A percentile compares a stretch with the other conserved stretches of the same genome.
Evolutionary conservation across 768 basidiomycete genomes (phyloP).

Genomic region (Tricholoma matsutake): DNA sequence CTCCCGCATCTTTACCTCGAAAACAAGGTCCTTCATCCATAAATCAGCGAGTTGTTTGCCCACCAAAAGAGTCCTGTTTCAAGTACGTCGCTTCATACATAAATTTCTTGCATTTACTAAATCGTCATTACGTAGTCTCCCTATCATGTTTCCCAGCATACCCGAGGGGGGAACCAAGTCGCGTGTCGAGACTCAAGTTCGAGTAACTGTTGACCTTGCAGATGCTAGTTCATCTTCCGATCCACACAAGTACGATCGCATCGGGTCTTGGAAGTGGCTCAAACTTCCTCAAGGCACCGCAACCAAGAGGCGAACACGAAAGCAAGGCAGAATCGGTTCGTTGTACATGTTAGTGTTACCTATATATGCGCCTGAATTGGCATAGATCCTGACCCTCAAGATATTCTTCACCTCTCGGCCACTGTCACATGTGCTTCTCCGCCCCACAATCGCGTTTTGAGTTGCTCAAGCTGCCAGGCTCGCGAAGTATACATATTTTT

Average conservation of each 20-base stretch:
- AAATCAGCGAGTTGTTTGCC: slow-evolving; percentile 62
- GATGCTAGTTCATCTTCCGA: slow-evolving; percentile 62
- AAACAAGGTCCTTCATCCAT: slow-evolving; percentile 48
- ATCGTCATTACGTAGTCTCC: slow-evolving; percentile 45
- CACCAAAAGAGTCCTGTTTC: slow-evolving; percentile 71
- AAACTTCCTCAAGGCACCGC: slow-evolving; percentile 77
- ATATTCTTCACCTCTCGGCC: slow-evolving; percentile 69
- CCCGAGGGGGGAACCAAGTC: slow-evolving; percentile 84
- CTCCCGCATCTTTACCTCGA: slow-evolving; percentile 57
- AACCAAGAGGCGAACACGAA: slow-evolving; percentile 80
- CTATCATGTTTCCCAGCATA: slow-evolving; percentile 81
- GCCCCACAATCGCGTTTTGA: slow-evolving; percentile 71
- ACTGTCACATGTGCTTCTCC: slow-evolving; percentile 80
- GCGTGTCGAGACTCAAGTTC: slow-evolving; percentile 92
- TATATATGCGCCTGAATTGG: slow-evolving; percentile 16
- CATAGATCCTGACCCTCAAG: slow-evolving; percentile 62
- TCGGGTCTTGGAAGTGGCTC: slow-evolving; percentile 91
- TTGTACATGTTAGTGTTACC: slow-evolving; percentile 7
- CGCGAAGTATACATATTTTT: slow-evolving; percentile 61
- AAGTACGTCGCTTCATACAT: slow-evolving; percentile 47
- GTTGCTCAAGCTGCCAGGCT: slow-evolving; percentile 84
- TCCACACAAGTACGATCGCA: slow-evolving; percentile 65
- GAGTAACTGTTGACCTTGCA: slow-evolving; percentile 77
- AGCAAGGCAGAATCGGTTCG: slow-evolving; percentile 79
- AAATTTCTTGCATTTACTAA: slow-evolving; percentile 10